Percentiles rank a stretch among this genome's conserved stretches.
These are phyloP conservation scores for Kalanchoe fedtschenkoi DNA, from an alignment of 164 flowering plant genomes.

Conservation along the genomic window DNA sequence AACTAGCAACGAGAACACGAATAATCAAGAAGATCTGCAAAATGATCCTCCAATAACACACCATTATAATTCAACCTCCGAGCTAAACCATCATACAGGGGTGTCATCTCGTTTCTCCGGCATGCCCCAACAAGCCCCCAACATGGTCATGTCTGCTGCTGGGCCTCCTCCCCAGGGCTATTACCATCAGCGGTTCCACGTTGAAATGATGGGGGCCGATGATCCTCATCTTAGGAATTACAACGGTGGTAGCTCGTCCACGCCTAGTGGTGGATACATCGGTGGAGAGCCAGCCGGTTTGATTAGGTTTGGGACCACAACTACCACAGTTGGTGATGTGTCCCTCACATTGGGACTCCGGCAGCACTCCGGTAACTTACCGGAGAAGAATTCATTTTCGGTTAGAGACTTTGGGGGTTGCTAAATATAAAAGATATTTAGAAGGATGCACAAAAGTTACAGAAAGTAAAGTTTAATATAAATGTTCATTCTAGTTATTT, in stretches of 20 bases:
- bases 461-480: conserved; percentile 6
- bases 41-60: background rate
- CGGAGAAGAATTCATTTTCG: conserved; percentile 48
- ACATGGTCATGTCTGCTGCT: background rate
- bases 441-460: background rate
- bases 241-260: conserved; percentile 17
- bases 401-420: conserved; percentile 41
- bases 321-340: conserved; percentile 40
- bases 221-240: background rate
- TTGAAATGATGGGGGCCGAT: conserved; percentile 4
- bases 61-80: background rate
- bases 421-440: conserved; percentile 10
- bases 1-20: conserved; percentile 8
- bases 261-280: conserved; percentile 14
- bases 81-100: background rate
- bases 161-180: background rate
- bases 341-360: conserved; percentile 78
- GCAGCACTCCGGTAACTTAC: conserved; percentile 57
- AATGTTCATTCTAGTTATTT: background rate
- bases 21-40: background rate
- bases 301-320: conserved; percentile 54
- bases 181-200: conserved; percentile 1
- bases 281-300: conserved; percentile 23
- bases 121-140: background rate
- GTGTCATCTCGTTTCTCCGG: background rate